A percentile compares a stretch with the other conserved stretches of the same genome.
Conservation (phyloP, 305 asterid genomes). For the Fraxinus platypoda region DNA sequence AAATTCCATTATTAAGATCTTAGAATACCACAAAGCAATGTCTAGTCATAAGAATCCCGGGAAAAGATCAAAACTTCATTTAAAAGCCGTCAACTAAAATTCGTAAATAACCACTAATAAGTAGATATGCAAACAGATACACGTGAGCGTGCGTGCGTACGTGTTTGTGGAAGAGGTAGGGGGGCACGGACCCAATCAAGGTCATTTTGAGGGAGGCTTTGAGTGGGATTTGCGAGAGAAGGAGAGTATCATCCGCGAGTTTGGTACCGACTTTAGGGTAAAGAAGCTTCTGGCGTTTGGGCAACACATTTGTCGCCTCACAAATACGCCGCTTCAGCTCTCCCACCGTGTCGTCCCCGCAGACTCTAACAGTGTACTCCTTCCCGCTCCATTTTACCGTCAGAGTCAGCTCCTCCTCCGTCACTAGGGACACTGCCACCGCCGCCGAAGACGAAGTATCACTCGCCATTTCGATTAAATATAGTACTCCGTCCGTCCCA, state of each 20-base stretch:
- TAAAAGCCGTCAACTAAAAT: background rate
- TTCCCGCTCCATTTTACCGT: conserved; percentile 95
- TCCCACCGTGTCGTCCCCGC: conserved; percentile 87
- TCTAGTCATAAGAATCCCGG: background rate
- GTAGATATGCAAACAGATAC: background rate
- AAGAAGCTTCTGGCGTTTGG: conserved; percentile 91
- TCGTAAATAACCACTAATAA: background rate
- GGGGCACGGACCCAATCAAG: conserved; percentile 70
- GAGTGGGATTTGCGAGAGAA: conserved; percentile 73
- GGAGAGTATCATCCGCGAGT: conserved; percentile 71
- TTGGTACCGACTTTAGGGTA: conserved; percentile 86
- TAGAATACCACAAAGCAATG: background rate
- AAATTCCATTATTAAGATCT: background rate
- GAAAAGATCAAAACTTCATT: background rate
- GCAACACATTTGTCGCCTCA: conserved; percentile 78
- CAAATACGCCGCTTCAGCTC: conserved; percentile 88
- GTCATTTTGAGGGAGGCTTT: conserved; percentile 84
- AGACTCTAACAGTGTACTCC: conserved; percentile 81
- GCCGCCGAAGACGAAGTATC: conserved; percentile 42
- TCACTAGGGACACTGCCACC: conserved; percentile 37
- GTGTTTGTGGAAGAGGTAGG: background rate
- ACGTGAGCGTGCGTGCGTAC: background rate
- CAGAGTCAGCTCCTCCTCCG: conserved; percentile 82
- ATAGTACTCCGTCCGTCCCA: too few species aligned
- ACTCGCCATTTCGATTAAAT: conserved; percentile 29